Conservation (phyloP, 108 stramenopile species). For the Nitzschia inconspicua region DNA sequence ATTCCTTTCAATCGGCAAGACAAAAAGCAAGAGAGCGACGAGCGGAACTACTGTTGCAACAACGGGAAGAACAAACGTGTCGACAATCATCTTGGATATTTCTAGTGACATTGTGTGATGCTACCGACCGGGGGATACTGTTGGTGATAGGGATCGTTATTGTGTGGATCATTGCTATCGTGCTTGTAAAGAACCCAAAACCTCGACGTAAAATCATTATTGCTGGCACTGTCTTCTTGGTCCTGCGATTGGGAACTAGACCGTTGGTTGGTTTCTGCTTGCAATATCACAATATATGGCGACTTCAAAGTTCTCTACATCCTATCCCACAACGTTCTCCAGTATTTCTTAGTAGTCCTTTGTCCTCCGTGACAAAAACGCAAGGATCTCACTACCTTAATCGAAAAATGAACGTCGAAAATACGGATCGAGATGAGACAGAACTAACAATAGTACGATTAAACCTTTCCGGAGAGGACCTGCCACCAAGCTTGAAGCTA, state of each 20-base stretch:
- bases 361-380: too few relatives aligned
- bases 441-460: too few relatives aligned
- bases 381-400: too few relatives aligned
- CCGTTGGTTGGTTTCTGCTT: too few relatives aligned
- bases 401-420: too few relatives aligned
- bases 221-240: constrained; percentile 7
- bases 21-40: constrained; percentile 36
- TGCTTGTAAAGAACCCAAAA: neutral
- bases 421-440: too few relatives aligned
- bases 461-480: too few relatives aligned
- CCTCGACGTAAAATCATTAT: neutral
- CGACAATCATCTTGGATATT: constrained; percentile 10
- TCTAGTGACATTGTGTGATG: constrained; percentile 25
- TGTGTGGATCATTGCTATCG: constrained; percentile 12
- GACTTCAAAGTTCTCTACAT: too few relatives aligned
- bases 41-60: constrained; percentile 30
- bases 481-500: too few relatives aligned
- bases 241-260: constrained; percentile 10
- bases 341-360: too few relatives aligned
- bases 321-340: too few relatives aligned
- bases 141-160: constrained; percentile 1
- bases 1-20: constrained; percentile 21
- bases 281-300: too few relatives aligned
- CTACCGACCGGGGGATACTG: constrained; percentile 28
- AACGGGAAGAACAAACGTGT: constrained; percentile 26